Evolutionary conservation across 2,329 filamentous ascomycete species (phyloP).

Genomic region (Coniosporium tulheliwenetii): DNA sequence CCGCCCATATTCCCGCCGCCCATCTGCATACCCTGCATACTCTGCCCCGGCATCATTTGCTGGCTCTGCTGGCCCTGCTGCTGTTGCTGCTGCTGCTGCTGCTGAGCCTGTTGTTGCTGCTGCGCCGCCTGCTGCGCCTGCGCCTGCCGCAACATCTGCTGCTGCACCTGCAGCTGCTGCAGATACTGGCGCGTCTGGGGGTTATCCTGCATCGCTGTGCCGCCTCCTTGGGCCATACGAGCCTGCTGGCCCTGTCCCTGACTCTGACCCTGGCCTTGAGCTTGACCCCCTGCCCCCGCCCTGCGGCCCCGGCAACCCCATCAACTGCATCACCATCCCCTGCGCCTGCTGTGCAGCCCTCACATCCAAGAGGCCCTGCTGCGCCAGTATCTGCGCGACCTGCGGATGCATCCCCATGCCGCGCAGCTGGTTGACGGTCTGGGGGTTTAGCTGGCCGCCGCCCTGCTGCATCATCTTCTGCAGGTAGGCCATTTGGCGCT

Average conservation of each 20-base stretch:
- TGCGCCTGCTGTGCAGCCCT: slow-evolving; percentile 5
- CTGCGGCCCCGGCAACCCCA: neutral
- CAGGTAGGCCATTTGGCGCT: slow-evolving; percentile 10
- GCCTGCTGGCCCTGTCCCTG: slow-evolving; percentile 1
- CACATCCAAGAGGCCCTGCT: slow-evolving; percentile 11
- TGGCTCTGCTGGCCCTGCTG: slow-evolving; percentile 2
- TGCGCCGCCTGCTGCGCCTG: slow-evolving; percentile 7
- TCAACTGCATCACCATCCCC: slow-evolving; percentile 11
- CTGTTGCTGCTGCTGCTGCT: slow-evolving; percentile 7
- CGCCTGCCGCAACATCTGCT: slow-evolving; percentile 7
- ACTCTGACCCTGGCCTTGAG: slow-evolving; percentile 3
- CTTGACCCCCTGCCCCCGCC: neutral
- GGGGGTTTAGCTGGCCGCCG: neutral
- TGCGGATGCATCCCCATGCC: neutral
- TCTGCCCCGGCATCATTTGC: slow-evolving; percentile 1
- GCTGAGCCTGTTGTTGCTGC: slow-evolving; percentile 6
- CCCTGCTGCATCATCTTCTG: neutral
- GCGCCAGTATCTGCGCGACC: slow-evolving; percentile 14
- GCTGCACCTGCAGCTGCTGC: slow-evolving; percentile 7
- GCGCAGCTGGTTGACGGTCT: too few species aligned
- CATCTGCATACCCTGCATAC: neutral
- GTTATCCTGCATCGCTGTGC: slow-evolving; percentile 2
- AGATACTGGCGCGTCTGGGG: slow-evolving; percentile 1
- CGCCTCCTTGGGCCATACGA: neutral
- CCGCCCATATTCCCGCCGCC: neutral